Evolutionary conservation across 2,329 filamentous ascomycete species (phyloP).

Genomic region (Rhynchosporium secalis): DNA sequence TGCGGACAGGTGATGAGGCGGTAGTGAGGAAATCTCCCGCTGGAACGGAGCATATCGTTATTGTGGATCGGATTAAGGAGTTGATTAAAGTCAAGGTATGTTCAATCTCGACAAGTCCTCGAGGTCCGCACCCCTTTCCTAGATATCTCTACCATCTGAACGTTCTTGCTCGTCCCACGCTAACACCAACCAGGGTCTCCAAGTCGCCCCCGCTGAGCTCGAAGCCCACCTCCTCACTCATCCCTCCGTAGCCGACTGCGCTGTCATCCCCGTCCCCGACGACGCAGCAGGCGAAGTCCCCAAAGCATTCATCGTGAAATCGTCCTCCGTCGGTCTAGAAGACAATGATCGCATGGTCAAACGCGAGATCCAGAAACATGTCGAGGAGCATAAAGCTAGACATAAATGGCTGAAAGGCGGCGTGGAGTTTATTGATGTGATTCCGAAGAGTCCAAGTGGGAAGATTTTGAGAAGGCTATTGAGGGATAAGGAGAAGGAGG

Average conservation of each 20-base stretch:
- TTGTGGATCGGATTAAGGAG: constrained; percentile 81
- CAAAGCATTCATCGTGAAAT: constrained; percentile 65
- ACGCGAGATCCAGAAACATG: constrained; percentile 57
- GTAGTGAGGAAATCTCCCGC: constrained; percentile 62
- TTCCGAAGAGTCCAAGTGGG: constrained; percentile 73
- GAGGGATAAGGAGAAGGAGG: constrained; percentile 72
- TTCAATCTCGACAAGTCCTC: too few species aligned
- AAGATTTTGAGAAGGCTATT: constrained; percentile 72
- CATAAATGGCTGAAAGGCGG: constrained; percentile 68
- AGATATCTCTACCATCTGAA: too few species aligned
- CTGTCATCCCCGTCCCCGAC: constrained; percentile 73
- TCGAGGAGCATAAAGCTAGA: constrained; percentile 65
- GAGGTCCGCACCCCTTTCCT: too few species aligned
- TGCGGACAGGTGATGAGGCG: constrained; percentile 80
- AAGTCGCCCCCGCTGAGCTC: constrained; percentile 82
- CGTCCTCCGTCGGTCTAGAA: constrained; percentile 47
- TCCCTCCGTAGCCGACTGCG: constrained; percentile 72
- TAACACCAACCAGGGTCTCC: constrained; percentile 54
- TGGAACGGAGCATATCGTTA: constrained; percentile 78
- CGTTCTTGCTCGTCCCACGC: too few species aligned
- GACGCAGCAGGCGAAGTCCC: constrained; percentile 64
- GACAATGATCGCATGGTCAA: constrained; percentile 53
- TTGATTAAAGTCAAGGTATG: constrained; percentile 74
- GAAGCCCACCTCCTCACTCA: constrained; percentile 78
- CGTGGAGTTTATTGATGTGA: constrained; percentile 62